Evolutionary conservation across 371 early-diverging fungal genomes (phyloP).

Genomic region (Lichtheimia hyalospora): DNA sequence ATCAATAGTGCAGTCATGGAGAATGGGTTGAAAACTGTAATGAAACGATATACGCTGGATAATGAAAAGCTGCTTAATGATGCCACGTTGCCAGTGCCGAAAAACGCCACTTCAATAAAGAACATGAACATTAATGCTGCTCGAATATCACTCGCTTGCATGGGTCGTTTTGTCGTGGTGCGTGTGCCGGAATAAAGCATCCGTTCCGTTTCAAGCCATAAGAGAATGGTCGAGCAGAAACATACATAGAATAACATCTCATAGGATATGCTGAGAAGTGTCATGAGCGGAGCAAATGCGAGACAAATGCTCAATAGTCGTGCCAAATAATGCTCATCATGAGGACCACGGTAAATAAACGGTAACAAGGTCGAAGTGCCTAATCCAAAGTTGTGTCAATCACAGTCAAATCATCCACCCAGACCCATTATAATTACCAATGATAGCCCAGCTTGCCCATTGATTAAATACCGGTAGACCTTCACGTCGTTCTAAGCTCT

Average conservation of each 20-base stretch:
- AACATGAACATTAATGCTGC: conserved; percentile 79
- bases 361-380: conserved; percentile 61
- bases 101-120: conserved; percentile 91
- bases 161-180: conserved; percentile 16
- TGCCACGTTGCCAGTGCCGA: conserved; percentile 96
- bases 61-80: conserved; percentile 85
- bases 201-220: conserved; percentile 85
- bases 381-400: conserved; percentile 17
- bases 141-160: conserved; percentile 64
- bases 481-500: conserved; percentile 51
- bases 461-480: conserved; percentile 76
- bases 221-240: conserved; percentile 69
- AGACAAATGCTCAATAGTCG: conserved; percentile 81
- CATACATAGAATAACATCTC: conserved; percentile 88
- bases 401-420: background rate
- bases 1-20: conserved; percentile 86
- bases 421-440: conserved; percentile 41
- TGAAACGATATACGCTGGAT: conserved; percentile 88
- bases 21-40: conserved; percentile 89
- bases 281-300: conserved; percentile 87
- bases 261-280: conserved; percentile 85
- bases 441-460: conserved; percentile 64
- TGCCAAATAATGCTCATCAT: conserved; percentile 73
- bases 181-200: conserved; percentile 34
- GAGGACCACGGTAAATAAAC: conserved; percentile 59